These are phyloP conservation scores for Wickerhamomyces queroliae DNA, from an alignment of 805 yeast species.

Conservation along the genomic window DNA sequence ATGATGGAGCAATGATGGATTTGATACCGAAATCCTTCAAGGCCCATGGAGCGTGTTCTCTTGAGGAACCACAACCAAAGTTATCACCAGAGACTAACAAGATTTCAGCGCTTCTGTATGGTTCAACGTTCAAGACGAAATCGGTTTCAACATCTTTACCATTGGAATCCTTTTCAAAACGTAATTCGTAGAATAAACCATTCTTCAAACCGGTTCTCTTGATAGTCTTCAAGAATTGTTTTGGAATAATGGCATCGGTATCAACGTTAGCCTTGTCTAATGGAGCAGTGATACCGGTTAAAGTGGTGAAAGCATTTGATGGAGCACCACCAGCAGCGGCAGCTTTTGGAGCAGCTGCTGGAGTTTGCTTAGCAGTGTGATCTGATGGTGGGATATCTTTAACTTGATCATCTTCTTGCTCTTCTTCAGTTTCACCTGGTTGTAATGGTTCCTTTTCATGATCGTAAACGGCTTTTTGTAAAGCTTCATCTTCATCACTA, in stretches of 20 bases:
- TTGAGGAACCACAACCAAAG: conserved; percentile 98
- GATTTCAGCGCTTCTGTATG: conserved; percentile 75
- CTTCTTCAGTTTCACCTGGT: conserved; percentile 43
- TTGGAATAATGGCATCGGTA: conserved; percentile 98
- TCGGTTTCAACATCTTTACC: conserved; percentile 84
- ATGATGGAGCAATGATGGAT: conserved; percentile 94
- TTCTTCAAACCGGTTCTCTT: conserved; percentile 89
- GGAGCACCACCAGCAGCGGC: conserved; percentile 38
- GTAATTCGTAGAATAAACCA: conserved; percentile 88
- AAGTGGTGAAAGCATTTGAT: conserved; percentile 67
- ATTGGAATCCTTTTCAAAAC: conserved; percentile 62
- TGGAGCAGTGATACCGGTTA: conserved; percentile 90
- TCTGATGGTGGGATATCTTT: conserved; percentile 58
- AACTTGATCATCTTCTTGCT: conserved; percentile 46
- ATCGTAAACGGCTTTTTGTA: conserved; percentile 66
- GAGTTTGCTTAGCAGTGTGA: conserved; percentile 32
- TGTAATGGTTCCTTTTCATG: conserved; percentile 63
- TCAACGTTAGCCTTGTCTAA: conserved; percentile 92
- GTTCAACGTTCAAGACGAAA: conserved; percentile 80
- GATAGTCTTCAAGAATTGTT: conserved; percentile 95
- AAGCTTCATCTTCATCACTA: conserved; percentile 44
- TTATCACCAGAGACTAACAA: conserved; percentile 92
- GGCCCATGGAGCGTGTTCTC: conserved; percentile 99
- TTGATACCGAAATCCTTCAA: conserved; percentile 95
- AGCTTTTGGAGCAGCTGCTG: conserved; percentile 24